Percentiles rank a stretch among this genome's conserved stretches.
Conservation (phyloP, 148 eudicot species). For the Rhododendron vialii region DNA sequence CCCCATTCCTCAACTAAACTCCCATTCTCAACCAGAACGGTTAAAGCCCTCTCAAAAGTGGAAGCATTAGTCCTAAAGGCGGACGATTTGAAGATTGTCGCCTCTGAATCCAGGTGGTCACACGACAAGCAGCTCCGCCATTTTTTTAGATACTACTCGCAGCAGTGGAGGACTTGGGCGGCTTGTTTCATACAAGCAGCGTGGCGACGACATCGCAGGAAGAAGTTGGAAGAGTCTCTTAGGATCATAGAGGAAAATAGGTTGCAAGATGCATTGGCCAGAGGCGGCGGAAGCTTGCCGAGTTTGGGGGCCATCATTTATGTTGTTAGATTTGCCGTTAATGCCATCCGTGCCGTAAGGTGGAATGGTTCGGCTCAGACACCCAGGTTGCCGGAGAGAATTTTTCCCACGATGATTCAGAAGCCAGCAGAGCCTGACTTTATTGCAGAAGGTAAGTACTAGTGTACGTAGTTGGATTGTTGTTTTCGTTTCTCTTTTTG, state of each 20-base stretch:
- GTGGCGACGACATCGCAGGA: constrained; percentile 39
- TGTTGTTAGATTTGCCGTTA: constrained; percentile 75
- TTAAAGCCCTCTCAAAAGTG: constrained; percentile 58
- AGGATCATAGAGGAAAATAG: constrained; percentile 52
- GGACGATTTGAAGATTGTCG: constrained; percentile 61
- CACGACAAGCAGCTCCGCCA: constrained; percentile 62
- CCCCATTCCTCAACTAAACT: constrained; percentile 42
- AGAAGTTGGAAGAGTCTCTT: constrained; percentile 36
- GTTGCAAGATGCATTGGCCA: constrained; percentile 60
- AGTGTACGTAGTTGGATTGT: too few species aligned
- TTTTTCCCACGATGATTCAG: constrained; percentile 57
- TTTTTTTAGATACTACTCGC: constrained; percentile 56
- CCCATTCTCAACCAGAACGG: constrained; percentile 72
- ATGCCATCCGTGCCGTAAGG: constrained; percentile 46
- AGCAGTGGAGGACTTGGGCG: constrained; percentile 77
- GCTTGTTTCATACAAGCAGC: constrained; percentile 76
- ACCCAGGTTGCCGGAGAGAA: constrained; percentile 54
- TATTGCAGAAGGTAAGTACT: constrained; percentile 31
- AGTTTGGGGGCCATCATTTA: constrained; percentile 73
- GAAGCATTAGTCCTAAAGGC: constrained; percentile 64
- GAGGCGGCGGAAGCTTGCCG: constrained; percentile 41
- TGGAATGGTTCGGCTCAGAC: constrained; percentile 32
- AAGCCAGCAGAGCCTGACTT: constrained; percentile 72
- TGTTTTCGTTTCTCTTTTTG: background rate
- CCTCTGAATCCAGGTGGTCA: constrained; percentile 50